A percentile compares a stretch with the other conserved stretches of the same genome.
These are phyloP conservation scores for Solanum microdontum DNA, from an alignment of 257 asterid species.

Conservation along the genomic window DNA sequence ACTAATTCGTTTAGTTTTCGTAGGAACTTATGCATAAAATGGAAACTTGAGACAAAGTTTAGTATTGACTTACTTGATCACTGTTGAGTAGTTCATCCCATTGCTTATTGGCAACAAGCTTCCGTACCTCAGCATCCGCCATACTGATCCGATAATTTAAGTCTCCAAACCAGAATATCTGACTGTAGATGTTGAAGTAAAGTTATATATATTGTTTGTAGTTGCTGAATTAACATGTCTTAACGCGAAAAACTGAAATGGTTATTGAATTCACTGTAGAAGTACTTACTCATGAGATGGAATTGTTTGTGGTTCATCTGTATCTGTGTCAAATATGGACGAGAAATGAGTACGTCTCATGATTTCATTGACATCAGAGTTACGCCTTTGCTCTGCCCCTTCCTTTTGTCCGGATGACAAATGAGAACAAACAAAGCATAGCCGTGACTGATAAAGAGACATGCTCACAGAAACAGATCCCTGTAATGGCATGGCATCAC, in stretches of 20 bases:
- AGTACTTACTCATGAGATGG: conserved; percentile 82
- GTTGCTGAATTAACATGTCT: not conserved
- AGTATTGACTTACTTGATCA: conserved; percentile 49
- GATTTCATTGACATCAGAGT: conserved; percentile 68
- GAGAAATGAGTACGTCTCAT: conserved; percentile 72
- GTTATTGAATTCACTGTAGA: not conserved
- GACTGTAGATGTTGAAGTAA: conserved; percentile 37
- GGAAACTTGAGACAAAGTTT: not conserved
- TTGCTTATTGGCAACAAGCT: conserved; percentile 52
- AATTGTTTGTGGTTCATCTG: conserved; percentile 74
- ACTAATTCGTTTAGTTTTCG: not conserved
- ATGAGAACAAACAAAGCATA: conserved; percentile 94
- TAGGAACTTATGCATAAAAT: not conserved
- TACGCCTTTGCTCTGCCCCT: conserved; percentile 74
- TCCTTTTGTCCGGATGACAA: conserved; percentile 73
- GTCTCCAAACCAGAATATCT: conserved; percentile 98
- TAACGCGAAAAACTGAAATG: not conserved
- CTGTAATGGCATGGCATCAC: conserved; percentile 20
- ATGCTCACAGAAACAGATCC: conserved; percentile 93
- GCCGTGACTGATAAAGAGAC: conserved; percentile 72
- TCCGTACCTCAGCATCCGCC: conserved; percentile 56
- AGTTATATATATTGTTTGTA: not conserved
- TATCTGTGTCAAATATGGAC: conserved; percentile 37
- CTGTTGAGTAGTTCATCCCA: conserved; percentile 63
- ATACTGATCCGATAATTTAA: conserved; percentile 77